Base-by-base conservation (phyloP, 1,284 basidiomycete species). In the Phlebopus sp. region DNA sequence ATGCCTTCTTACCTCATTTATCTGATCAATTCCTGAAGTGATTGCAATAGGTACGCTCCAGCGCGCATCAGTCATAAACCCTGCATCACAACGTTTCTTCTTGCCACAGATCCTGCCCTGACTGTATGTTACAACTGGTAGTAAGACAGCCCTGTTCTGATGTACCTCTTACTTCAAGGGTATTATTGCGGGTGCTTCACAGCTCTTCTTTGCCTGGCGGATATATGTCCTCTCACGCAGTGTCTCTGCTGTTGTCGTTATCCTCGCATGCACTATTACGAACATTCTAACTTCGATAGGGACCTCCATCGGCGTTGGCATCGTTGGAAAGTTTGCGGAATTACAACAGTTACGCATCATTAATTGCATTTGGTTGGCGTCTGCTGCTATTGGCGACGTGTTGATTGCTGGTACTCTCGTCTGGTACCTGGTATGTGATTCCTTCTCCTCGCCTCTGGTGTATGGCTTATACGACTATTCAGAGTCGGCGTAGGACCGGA, bases 171-270 rank as follows among this genome's bases (percentile, higher is more conserved):
- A 6, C 35, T 37, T 3, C 13, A 36, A 64, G 63, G 63, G 58
- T 0, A 57, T 70, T 27, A 68, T 70, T 41, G 60, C 62, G 0
- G 38, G 18, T 19, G 53, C 54, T 18, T 68, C 69, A 8, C 69
- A 72, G 40, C 27, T 63, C 4, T 71, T 72, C 59, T 71, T 67
- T 46, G 66, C 69, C 1, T 69, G 68, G 67, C 51, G 69, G 10
- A 59, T 72, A 30, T 56, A 58, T 18, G 38, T 50, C 7, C 37
- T 63, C n/a, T 59, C 58, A 4, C 38, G 46, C 13, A 62, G 54
- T 37, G 42, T 29, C 8, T 9, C 27, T 11, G 27, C 27, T 11
- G 27, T 29, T 11, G 10, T 8, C 27, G 8, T 9, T 29, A 29
- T 29, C 8, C 7, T 29, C 10, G 27, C 9, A 29, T 29, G 27